Conservation (phyloP, 2,329 filamentous ascomycete genomes). For the Arthrobotrys sinensis region DNA sequence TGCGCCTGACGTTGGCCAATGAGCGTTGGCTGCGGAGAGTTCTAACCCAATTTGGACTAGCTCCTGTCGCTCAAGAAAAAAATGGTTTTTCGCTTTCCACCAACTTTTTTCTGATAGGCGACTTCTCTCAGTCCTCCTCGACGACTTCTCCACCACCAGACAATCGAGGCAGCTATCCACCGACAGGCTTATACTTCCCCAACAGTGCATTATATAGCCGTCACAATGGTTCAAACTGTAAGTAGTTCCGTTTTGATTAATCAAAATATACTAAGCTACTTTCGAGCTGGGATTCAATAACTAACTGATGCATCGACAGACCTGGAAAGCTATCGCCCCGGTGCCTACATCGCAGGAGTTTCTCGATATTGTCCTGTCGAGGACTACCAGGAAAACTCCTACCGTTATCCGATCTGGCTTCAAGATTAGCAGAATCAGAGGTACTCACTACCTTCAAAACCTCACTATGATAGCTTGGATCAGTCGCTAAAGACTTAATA, state of each 20-base stretch:
- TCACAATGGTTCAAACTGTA: slow-evolving; percentile 60
- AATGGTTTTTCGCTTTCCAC: slow-evolving; percentile 47
- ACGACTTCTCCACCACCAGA: slow-evolving; percentile 28
- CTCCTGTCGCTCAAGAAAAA: slow-evolving; percentile 48
- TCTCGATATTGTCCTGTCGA: slow-evolving; percentile 94
- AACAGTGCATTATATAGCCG: slow-evolving; percentile 23
- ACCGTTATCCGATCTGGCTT: slow-evolving; percentile 97
- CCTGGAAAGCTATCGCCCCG: slow-evolving; percentile 84
- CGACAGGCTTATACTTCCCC: slow-evolving; percentile 7
- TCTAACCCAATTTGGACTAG: slow-evolving; percentile 42
- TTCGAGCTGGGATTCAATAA: not conserved
- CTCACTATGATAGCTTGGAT: not conserved
- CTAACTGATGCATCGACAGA: slow-evolving; percentile 64
- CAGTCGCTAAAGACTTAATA: slow-evolving; percentile 51
- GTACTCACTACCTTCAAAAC: slow-evolving; percentile 64
- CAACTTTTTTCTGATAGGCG: slow-evolving; percentile 53
- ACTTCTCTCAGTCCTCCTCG: slow-evolving; percentile 30
- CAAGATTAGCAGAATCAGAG: slow-evolving; percentile 91
- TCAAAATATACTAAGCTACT: slow-evolving; percentile 5
- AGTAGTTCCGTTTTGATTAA: slow-evolving; percentile 12
- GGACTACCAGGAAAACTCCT: slow-evolving; percentile 91
- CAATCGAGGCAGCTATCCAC: slow-evolving; percentile 15
- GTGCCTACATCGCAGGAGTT: slow-evolving; percentile 96
- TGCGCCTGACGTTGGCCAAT: slow-evolving; percentile 49
- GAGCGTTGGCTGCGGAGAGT: slow-evolving; percentile 14